phyloP scores from a whole-genome alignment of 2,329 filamentous ascomycete species.

The Diaporthe nobilis region DNA sequence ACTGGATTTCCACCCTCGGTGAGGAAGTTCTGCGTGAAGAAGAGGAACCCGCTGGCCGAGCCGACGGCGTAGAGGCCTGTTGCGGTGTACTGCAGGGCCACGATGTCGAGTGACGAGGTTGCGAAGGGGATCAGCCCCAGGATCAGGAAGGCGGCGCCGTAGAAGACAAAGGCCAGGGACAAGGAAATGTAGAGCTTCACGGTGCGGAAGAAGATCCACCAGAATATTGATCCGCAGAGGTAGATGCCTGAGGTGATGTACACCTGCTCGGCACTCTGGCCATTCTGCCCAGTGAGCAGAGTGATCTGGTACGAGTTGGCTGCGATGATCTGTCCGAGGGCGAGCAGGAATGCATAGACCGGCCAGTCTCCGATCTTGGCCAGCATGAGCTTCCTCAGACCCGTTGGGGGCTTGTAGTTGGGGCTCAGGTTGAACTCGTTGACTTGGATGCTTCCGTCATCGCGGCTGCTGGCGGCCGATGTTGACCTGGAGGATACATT shows the following conservation, averaged over 20 bases:
- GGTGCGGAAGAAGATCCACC: constrained; percentile 74
- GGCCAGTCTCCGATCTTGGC: constrained; percentile 75
- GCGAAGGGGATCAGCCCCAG: constrained; percentile 73
- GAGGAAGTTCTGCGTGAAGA: constrained; percentile 78
- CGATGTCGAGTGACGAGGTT: constrained; percentile 54
- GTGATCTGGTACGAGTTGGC: constrained; percentile 79
- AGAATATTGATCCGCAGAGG: constrained; percentile 68
- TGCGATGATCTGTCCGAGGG: constrained; percentile 74
- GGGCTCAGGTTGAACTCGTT: constrained; percentile 68
- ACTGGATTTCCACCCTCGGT: constrained; percentile 72
- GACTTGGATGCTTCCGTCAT: not conserved
- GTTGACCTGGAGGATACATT: constrained; percentile 47
- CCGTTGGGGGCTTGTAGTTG: constrained; percentile 69
- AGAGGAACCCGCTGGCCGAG: constrained; percentile 74
- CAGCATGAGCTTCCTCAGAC: constrained; percentile 66
- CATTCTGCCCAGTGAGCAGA: constrained; percentile 74
- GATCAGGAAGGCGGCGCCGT: constrained; percentile 73
- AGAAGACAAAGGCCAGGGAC: constrained; percentile 74
- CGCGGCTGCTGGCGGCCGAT: constrained; percentile 35
- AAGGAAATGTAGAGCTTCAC: constrained; percentile 70
- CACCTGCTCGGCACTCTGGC: constrained; percentile 70
- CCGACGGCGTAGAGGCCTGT: constrained; percentile 74
- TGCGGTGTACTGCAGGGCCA: constrained; percentile 69
- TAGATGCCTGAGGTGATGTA: constrained; percentile 74
- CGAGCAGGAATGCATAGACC: constrained; percentile 72